Evolutionary conservation across 495 filamentous ascomycete genomes (phyloP), one percentile per base, ranked within the genome.

Genomic region (Geoglossum glabrum): DNA sequence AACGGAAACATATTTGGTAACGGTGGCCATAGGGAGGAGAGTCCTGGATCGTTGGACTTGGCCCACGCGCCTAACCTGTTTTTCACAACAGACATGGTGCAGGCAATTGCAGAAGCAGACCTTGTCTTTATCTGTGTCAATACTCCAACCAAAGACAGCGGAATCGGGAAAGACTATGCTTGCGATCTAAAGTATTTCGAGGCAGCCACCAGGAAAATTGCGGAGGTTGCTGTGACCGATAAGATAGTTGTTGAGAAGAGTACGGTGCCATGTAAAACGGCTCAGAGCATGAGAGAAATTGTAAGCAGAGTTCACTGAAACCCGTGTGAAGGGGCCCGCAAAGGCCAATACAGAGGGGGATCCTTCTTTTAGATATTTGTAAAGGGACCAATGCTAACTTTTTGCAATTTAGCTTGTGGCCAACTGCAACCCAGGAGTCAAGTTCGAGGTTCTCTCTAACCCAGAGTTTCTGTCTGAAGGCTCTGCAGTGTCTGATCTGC

Each of bases 381-480:
- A 52, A 19, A 11, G 33, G 43, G n/a, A 9, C n/a, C 21, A 31
- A 31, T 17, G 10, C 28, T 31, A 13, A 47, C 23, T 30, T 15
- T 28, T 15, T 47, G 5, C 9, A 4, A 23, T 31, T 0, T 56
- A 75, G 72, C 65, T 78, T 26, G 63, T 69, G 21, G 71, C 72
- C 0, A 74, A 71, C 33, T 61, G 76, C 57, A 76, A 76, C 3
- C 83, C 84, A 0, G 76, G 75, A 2, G 70, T 80, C 17, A 71
- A 67, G 4, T 88, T 90, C 60, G 83, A 90, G 60, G 76, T 93
- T 27, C 75, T 93, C 3, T 88, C 85, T 11, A 93, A 90, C 64
- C 87, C 87, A 3, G 86, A 93, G 62, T 90, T 90, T 60, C 72
- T 90, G 0, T 82, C 87, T 10, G 85, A 87, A 59, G 87, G 87